phyloP scores from a whole-genome alignment of 208 protist genomes.

The Leishmania lainsoni region DNA sequence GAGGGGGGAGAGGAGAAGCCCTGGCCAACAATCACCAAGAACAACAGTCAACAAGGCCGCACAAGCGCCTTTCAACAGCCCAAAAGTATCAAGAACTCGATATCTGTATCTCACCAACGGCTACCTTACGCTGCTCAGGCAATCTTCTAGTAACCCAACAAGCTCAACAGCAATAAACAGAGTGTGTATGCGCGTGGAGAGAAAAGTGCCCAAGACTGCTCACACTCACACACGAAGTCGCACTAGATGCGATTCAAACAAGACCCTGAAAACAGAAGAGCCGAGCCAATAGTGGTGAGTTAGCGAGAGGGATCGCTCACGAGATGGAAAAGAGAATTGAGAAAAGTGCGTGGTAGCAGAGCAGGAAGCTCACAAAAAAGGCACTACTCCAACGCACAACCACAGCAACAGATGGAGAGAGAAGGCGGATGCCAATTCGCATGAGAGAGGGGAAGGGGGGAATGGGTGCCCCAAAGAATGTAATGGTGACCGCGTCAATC shows the following conservation, averaged over 20 bases:
- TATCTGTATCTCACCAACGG: not conserved
- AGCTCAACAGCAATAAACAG: not conserved
- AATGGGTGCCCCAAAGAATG: not conserved
- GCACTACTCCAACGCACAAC: not conserved
- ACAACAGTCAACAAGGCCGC: not conserved
- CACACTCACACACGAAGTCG: not conserved
- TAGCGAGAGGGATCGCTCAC: not conserved
- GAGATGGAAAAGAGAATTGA: not conserved
- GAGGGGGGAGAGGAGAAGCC: not conserved
- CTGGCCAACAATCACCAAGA: not conserved
- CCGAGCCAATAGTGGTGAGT: not conserved
- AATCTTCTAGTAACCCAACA: not conserved
- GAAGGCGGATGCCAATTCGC: not conserved
- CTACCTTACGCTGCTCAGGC: not conserved
- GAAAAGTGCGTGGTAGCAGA: not conserved
- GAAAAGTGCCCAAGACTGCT: not conserved
- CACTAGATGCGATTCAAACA: not conserved
- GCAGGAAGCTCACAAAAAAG: not conserved
- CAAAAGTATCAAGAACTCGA: not conserved
- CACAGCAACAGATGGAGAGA: not conserved
- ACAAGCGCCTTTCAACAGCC: not conserved
- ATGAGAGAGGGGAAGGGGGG: not conserved
- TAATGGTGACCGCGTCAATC: not conserved
- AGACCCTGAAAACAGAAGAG: not conserved
- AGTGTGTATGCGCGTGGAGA: not conserved